phyloP scores from a whole-genome alignment of 345 rosid genomes.

The Anastatica hierochuntica region DNA sequence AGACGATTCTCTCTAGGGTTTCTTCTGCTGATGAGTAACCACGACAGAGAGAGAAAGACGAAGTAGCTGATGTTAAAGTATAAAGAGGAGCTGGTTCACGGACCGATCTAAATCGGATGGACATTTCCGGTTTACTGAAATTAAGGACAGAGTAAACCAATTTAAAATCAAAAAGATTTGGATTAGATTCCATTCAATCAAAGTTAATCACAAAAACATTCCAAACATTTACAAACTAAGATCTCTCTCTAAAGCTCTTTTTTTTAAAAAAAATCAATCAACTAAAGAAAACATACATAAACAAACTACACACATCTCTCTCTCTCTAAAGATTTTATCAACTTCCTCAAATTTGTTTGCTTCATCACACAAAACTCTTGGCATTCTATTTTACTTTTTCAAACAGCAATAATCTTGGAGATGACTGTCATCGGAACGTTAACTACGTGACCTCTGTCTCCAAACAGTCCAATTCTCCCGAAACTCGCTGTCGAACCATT shows the following conservation, averaged over 20 bases:
- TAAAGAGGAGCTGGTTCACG: conserved; percentile 11
- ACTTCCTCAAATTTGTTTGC: conserved; percentile 16
- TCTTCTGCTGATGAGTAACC: too few species aligned
- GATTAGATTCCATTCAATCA: too few species aligned
- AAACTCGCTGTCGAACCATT: conserved; percentile 45
- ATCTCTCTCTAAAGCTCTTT: conserved; percentile 2
- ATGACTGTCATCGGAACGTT: conserved; percentile 76
- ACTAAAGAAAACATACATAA: too few species aligned
- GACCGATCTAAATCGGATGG: conserved; percentile 2
- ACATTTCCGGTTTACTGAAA: conserved; percentile 17
- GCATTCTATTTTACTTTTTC: conserved; percentile 1
- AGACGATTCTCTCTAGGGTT: conserved; percentile 37
- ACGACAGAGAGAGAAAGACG: neutral
- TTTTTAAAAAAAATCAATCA: conserved; percentile 3
- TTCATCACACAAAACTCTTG: conserved; percentile 13
- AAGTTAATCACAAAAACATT: too few species aligned
- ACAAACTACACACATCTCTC: neutral
- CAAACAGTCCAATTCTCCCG: conserved; percentile 78
- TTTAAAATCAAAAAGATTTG: too few species aligned
- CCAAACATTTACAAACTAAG: conserved; percentile 20
- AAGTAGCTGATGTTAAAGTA: conserved; percentile 7
- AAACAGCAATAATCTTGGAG: conserved; percentile 27
- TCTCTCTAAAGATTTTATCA: conserved; percentile 4
- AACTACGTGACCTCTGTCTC: conserved; percentile 55
- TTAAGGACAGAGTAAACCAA: neutral